phyloP scores from a whole-genome alignment of 345 rosid species.

The thale cress (Arabidopsis thaliana) region TAIR10.1 NC_003070.9:3153501-3154000 shows the following conservation, averaged over 20 bases:
- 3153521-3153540: conserved; percentile 29
- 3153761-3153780: conserved; percentile 30
- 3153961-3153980: not conserved
- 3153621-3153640: conserved; percentile 42
- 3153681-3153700: conserved; percentile 49
- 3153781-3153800: conserved; percentile 8
- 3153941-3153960: not conserved
- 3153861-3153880: not conserved
- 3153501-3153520: conserved; percentile 39
- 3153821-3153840: not conserved
- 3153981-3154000: not conserved
- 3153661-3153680: conserved; percentile 43
- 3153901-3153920: conserved; percentile 22
- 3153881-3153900: conserved; percentile 19
- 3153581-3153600: conserved; percentile 44
- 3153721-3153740: conserved; percentile 40
- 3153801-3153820: not conserved
- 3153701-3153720: conserved; percentile 45
- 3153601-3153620: conserved; percentile 38
- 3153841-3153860: conserved; percentile 4
- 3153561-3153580: conserved; percentile 31
- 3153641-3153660: conserved; percentile 31
- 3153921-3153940: not conserved
- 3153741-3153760: conserved; percentile 54
- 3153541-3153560: conserved; percentile 42